Conservation (phyloP, 345 rosid species). For the Eucalyptus tenuipes region DNA sequence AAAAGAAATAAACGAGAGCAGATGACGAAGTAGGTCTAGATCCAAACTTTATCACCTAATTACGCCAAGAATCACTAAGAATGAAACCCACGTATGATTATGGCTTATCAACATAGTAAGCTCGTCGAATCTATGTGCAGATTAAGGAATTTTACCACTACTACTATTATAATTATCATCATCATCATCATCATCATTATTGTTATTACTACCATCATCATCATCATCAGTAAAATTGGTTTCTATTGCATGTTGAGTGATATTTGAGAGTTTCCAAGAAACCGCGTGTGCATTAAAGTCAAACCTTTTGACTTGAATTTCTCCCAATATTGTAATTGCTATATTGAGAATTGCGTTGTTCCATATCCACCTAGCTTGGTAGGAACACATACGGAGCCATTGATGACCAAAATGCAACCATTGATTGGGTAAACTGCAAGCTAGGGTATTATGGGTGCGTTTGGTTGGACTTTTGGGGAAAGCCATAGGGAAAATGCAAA, state of each 20-base stretch:
- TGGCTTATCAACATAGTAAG: neutral
- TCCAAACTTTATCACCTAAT: neutral
- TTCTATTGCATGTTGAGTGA: neutral
- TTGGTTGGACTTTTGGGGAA: too few relatives aligned
- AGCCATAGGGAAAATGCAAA: too few relatives aligned
- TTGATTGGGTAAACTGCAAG: neutral
- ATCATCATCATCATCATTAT: too few relatives aligned
- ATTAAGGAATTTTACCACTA: neutral
- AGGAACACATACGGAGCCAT: neutral
- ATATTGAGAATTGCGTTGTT: neutral
- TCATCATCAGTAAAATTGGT: neutral
- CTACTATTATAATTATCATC: too few relatives aligned
- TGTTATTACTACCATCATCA: too few relatives aligned
- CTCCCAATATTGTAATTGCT: neutral
- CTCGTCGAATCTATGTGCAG: neutral
- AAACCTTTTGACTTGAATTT: neutral
- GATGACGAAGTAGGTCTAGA: neutral
- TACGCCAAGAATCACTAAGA: neutral
- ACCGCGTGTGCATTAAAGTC: neutral
- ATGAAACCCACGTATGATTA: neutral
- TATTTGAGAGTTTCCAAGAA: neutral
- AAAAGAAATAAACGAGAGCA: neutral
- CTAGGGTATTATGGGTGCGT: too few relatives aligned
- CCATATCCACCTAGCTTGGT: neutral
- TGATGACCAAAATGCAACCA: neutral